Base-by-base conservation (phyloP, 176 grass and related monocot species). In the Pontederia paniculata region DNA sequence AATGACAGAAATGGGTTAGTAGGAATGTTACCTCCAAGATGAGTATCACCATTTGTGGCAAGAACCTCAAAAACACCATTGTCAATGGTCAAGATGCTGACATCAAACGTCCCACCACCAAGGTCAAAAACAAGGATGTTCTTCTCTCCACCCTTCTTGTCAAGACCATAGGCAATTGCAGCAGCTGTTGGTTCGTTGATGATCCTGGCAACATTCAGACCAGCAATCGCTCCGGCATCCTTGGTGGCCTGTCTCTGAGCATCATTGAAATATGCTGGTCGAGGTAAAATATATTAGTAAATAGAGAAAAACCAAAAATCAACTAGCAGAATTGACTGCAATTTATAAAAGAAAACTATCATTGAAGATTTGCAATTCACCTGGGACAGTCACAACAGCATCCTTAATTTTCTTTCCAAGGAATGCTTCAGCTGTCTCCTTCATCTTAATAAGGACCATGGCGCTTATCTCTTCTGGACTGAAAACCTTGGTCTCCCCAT, bases 71-170 rank as follows among this genome's bases (percentile, higher is more conserved):
- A 89, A 12, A 84, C 85, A 43, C 77, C 85, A 2, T 84, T 84
- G 75, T 89, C 85, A 60, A 77, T 89, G 57, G 73, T 81, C 60
- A 89, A 71, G 66, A 89, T 65, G 11, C 85, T 89, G 70, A 89
- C 81, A 84, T 84, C 85, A 0, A 84, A 89, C 47, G 85, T 89
- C 52, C 81, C 85, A 74, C 85, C 85, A 74, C 85, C 85, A 28
- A 89, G 77, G 69, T 80, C 76, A 67, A 89, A 89, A 52, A 89
- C 80, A 67, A 89, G 85, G 77, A 89, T 84, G 77, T 89, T 84
- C 76, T 84, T 89, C 52, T 84, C 69, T 0, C 85, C 81, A 48
- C 76, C 85, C 49, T 77, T 84, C 61, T 84, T 83, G 63, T 84
- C 80, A 72, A 84, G 54, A 74, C 85, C 85, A 0, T 89, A 84